These are phyloP conservation scores for Lolium multiflorum DNA, from an alignment of 176 grass and related monocot genomes.

Conservation along the genomic window DNA sequence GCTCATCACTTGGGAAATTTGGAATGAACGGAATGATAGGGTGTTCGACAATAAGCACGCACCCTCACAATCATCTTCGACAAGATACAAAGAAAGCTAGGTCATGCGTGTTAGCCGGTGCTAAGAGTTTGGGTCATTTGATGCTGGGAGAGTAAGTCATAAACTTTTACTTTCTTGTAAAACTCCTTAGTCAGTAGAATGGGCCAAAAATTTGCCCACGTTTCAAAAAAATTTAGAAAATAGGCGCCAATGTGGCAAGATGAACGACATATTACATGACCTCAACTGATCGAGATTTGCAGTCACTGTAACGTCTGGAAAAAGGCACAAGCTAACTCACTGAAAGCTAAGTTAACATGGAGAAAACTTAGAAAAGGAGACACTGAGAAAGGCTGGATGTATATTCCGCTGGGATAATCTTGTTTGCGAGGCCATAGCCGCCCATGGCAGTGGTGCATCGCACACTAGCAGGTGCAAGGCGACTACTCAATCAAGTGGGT, in stretches of 20 bases:
- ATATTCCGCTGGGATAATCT: conserved; percentile 31
- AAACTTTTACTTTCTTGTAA: too few relatives aligned
- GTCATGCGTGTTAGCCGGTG: too few relatives aligned
- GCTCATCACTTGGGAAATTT: too few relatives aligned
- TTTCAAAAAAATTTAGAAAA: too few relatives aligned
- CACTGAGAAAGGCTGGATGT: not conserved
- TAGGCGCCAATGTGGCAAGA: not conserved
- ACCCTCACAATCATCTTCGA: too few relatives aligned
- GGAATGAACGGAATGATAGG: too few relatives aligned
- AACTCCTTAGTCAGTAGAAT: too few relatives aligned
- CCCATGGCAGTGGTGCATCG: conserved; percentile 30
- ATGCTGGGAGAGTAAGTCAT: too few relatives aligned
- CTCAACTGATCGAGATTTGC: not conserved
- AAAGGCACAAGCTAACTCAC: not conserved
- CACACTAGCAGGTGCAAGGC: conserved; percentile 26
- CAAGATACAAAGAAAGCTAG: too few relatives aligned
- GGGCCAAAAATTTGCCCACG: too few relatives aligned
- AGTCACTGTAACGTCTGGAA: not conserved
- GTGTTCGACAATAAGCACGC: too few relatives aligned
- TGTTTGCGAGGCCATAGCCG: conserved; percentile 17
- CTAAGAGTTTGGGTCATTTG: too few relatives aligned
- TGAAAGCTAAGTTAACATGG: not conserved
- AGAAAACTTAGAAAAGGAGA: not conserved
- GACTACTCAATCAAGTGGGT: not conserved
- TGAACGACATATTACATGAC: not conserved